A percentile compares a stretch with the other conserved stretches of the same genome.
Evolutionary conservation across 2,329 filamentous ascomycete species (phyloP).

Genomic region (Colletotrichum tropicale): DNA sequence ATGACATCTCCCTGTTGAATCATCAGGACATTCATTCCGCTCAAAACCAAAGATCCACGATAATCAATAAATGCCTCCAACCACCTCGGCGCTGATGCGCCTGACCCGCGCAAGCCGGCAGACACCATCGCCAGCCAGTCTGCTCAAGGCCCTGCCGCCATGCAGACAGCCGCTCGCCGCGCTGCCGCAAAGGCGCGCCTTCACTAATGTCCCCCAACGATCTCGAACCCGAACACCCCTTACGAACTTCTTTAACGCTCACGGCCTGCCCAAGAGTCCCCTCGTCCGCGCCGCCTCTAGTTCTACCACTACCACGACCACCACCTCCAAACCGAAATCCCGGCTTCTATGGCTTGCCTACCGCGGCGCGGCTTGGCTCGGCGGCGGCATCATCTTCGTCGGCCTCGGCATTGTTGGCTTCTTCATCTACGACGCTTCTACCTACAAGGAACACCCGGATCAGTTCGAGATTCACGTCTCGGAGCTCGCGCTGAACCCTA

Average conservation of each 20-base stretch:
- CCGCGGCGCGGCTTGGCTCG: slow-evolving; percentile 72
- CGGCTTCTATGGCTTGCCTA: slow-evolving; percentile 64
- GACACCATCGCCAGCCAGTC: not conserved
- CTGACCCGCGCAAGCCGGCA: slow-evolving; percentile 1
- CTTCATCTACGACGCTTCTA: slow-evolving; percentile 92
- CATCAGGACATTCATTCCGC: not conserved
- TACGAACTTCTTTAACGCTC: slow-evolving; percentile 18
- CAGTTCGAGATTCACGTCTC: slow-evolving; percentile 82
- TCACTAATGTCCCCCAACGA: slow-evolving; percentile 6
- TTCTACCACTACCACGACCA: slow-evolving; percentile 48
- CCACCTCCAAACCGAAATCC: slow-evolving; percentile 41
- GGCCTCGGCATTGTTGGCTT: slow-evolving; percentile 77
- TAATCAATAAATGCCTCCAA: slow-evolving; percentile 15
- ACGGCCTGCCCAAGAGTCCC: slow-evolving; percentile 14
- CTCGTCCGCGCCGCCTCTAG: slow-evolving; percentile 52
- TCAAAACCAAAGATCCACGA: not conserved
- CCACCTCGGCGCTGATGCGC: slow-evolving; percentile 16
- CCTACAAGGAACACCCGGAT: slow-evolving; percentile 76
- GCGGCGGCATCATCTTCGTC: slow-evolving; percentile 75
- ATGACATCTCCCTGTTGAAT: slow-evolving; percentile 4
- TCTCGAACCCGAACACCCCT: slow-evolving; percentile 8
- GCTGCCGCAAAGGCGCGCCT: slow-evolving; percentile 14
- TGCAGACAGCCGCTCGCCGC: not conserved
- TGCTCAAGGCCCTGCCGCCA: slow-evolving; percentile 6
- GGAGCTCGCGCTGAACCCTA: slow-evolving; percentile 79